A percentile compares a stretch with the other conserved stretches of the same genome.
Conservation (phyloP, 2,329 filamentous ascomycete genomes). For the Elsinoe perseae region DNA sequence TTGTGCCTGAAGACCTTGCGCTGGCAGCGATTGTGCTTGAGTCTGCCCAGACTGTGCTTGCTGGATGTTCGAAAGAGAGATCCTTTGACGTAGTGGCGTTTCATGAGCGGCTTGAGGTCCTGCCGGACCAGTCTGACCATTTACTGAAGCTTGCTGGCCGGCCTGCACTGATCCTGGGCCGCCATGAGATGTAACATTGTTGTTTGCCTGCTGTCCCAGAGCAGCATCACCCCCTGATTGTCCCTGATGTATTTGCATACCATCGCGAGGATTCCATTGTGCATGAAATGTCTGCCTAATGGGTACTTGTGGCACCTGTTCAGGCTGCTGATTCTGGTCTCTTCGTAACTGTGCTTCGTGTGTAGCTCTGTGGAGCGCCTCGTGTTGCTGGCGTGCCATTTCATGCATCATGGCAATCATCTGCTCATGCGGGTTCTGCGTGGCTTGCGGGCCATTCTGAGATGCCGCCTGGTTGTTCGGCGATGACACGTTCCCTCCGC, state of each 20-base stretch:
- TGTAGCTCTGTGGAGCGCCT: not conserved
- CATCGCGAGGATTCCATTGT: not conserved
- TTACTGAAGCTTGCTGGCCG: not conserved
- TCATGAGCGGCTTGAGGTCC: not conserved
- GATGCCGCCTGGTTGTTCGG: too few relatives aligned
- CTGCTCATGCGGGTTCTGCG: conserved; percentile 4
- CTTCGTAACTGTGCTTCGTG: not conserved
- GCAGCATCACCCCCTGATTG: not conserved
- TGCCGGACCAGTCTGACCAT: not conserved
- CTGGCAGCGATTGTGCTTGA: not conserved
- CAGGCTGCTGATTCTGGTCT: not conserved
- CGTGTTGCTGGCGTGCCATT: conserved; percentile 7
- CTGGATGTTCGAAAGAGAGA: not conserved
- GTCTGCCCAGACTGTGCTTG: not conserved
- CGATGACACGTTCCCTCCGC: not conserved
- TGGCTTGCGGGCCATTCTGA: not conserved
- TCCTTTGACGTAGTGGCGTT: not conserved
- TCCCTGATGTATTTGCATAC: not conserved
- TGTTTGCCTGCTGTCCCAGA: not conserved
- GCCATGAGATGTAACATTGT: not conserved
- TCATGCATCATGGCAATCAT: conserved; percentile 3
- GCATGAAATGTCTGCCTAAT: not conserved
- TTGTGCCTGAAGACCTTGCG: not conserved
- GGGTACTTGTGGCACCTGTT: not conserved
- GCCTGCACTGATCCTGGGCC: not conserved